phyloP scores from a whole-genome alignment of 352 stramenopile species.

The Phytophthora kernoviae region DNA sequence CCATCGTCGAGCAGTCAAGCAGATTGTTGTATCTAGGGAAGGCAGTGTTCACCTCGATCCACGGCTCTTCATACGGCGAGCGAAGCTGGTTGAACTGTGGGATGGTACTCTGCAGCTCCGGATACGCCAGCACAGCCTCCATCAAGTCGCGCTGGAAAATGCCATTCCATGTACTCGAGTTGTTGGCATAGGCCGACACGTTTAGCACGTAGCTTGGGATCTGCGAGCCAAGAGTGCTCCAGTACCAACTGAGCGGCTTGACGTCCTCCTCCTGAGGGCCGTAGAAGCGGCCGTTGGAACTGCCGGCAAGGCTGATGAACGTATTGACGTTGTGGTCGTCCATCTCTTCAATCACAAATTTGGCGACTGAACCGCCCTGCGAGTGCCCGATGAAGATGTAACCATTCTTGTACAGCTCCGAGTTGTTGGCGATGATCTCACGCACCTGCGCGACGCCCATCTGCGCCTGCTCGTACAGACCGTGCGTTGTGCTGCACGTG shows the following conservation, averaged over 20 bases:
- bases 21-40: conserved; percentile 22
- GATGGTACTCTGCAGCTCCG: conserved; percentile 10
- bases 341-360: conserved; percentile 16
- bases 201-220: conserved; percentile 17
- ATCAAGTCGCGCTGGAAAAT: conserved; percentile 21
- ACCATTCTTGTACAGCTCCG: conserved; percentile 23
- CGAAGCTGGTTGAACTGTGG: conserved; percentile 22
- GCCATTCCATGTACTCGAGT: conserved; percentile 8
- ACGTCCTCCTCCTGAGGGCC: conserved; percentile 29
- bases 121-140: conserved; percentile 6
- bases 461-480: conserved; percentile 22
- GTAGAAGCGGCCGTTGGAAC: conserved; percentile 42
- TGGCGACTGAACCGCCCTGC: conserved; percentile 33
- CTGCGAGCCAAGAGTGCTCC: conserved; percentile 19
- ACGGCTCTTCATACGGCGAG: conserved; percentile 17
- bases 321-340: conserved; percentile 32
- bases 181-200: conserved; percentile 7
- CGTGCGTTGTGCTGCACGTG: conserved; percentile 13
- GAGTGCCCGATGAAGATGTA: conserved; percentile 49
- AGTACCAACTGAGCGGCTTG: conserved; percentile 18
- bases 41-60: conserved; percentile 15
- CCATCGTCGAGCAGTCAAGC: conserved; percentile 9
- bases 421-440: conserved; percentile 23
- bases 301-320: conserved; percentile 34
- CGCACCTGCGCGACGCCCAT: conserved; percentile 35